These are phyloP conservation scores for Emergomyces africanus DNA, from an alignment of 2,329 filamentous ascomycete genomes.

Conservation along the genomic window DNA sequence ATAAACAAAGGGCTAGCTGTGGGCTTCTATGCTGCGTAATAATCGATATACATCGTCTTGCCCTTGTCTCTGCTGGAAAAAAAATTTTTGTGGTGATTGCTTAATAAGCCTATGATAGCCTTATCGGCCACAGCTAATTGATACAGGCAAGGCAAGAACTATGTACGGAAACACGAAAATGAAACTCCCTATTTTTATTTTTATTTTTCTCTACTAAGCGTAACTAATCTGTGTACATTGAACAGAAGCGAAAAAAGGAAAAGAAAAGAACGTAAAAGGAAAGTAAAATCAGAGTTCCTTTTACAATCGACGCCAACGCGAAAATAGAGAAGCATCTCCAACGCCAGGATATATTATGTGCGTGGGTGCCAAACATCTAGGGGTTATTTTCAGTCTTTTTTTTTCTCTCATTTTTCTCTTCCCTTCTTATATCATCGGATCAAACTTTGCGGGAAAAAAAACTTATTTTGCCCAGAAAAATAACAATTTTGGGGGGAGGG, in stretches of 20 bases:
- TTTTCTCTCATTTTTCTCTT: conserved; percentile 12
- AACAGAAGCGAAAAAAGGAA: no score
- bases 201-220: conserved; percentile 4
- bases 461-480: neutral
- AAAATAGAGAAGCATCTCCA: conserved; percentile 8
- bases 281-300: neutral
- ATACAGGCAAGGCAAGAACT: no score
- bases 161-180: neutral
- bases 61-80: neutral
- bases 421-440: conserved; percentile 5
- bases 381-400: conserved; percentile 12
- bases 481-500: conserved; percentile 16
- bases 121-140: no score
- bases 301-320: neutral
- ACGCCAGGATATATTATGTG: conserved; percentile 17
- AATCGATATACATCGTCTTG: no score
- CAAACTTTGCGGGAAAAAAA: conserved; percentile 8
- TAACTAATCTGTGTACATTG: conserved; percentile 8
- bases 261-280: neutral
- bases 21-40: no score
- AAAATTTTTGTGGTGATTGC: neutral
- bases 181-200: neutral
- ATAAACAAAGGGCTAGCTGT: neutral
- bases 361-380: conserved; percentile 14
- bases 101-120: neutral